Evolutionary conservation across 176 grass and related monocot genomes (phyloP).

Genomic region (Cenchrus fungigraminus): DNA sequence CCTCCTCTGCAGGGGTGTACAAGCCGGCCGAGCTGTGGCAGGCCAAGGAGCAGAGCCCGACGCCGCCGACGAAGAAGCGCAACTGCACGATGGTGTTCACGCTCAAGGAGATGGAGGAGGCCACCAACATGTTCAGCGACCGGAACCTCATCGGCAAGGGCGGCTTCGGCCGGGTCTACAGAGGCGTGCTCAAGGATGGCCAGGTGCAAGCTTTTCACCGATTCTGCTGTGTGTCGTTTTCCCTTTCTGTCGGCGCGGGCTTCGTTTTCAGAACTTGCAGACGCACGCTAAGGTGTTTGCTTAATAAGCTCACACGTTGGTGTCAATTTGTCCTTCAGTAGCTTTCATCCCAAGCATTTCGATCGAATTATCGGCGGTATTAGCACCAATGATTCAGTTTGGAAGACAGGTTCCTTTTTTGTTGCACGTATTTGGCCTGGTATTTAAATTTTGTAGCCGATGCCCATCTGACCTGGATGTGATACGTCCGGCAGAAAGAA

Average conservation of each 20-base stretch:
- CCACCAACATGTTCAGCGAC: conserved; percentile 74
- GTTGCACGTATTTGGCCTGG: background rate
- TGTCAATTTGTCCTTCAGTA: conserved; percentile 29
- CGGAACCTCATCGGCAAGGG: conserved; percentile 88
- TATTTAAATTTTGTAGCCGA: conserved; percentile 33
- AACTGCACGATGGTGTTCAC: conserved; percentile 91
- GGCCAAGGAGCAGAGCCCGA: conserved; percentile 57
- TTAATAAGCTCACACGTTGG: conserved; percentile 1
- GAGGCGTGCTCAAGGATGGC: conserved; percentile 78
- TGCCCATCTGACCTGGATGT: conserved; percentile 18
- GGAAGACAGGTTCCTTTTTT: conserved; percentile 12
- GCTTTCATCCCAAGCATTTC: background rate
- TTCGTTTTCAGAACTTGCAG: background rate
- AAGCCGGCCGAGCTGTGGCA: conserved; percentile 88
- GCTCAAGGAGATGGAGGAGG: conserved; percentile 97
- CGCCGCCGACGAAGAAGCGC: conserved; percentile 51
- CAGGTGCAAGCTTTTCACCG: conserved; percentile 49
- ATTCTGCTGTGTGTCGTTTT: background rate
- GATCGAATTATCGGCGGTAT: background rate
- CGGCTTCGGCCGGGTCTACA: conserved; percentile 97
- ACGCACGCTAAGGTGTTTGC: background rate
- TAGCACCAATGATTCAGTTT: conserved; percentile 28
- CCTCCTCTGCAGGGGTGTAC: conserved; percentile 77
- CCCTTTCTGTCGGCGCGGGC: background rate
- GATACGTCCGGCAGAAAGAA: conserved; percentile 20